phyloP scores from a whole-genome alignment of 2,329 filamentous ascomycete species.

The Colletotrichum salicis region DNA sequence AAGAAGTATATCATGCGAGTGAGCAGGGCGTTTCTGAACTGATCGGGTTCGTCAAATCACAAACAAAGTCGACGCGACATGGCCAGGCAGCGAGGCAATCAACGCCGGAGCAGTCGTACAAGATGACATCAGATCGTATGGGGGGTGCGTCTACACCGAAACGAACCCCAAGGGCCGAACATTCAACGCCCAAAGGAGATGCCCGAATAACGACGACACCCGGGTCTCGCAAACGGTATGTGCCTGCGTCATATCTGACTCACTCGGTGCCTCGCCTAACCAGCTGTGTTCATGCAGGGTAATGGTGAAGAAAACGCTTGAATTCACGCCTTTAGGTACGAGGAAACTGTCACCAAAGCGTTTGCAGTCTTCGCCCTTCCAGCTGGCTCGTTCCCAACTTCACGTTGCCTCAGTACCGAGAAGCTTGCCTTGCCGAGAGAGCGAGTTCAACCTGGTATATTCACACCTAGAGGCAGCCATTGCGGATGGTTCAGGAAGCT shows the following conservation, averaged over 20 bases:
- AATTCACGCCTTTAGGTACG: constrained; percentile 95
- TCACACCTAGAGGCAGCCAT: constrained; percentile 95
- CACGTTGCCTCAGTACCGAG: constrained; percentile 94
- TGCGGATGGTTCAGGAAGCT: constrained; percentile 90
- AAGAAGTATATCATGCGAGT: constrained; percentile 79
- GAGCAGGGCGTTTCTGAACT: constrained; percentile 73
- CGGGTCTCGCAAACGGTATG: constrained; percentile 65
- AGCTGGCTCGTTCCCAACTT: constrained; percentile 85
- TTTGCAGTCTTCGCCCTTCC: constrained; percentile 86
- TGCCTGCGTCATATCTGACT: neutral
- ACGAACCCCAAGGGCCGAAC: constrained; percentile 35
- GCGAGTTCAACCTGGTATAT: constrained; percentile 92
- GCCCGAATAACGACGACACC: constrained; percentile 42
- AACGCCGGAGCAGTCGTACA: constrained; percentile 44
- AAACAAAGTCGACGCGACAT: constrained; percentile 78
- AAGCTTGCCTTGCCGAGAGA: constrained; percentile 89
- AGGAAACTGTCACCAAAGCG: constrained; percentile 81
- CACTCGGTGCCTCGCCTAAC: neutral
- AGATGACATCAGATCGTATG: constrained; percentile 42
- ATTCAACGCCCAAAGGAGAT: constrained; percentile 26
- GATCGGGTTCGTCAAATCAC: constrained; percentile 73
- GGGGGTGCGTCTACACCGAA: constrained; percentile 37
- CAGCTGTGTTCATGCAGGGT: constrained; percentile 54
- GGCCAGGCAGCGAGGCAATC: constrained; percentile 41
- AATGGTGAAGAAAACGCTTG: constrained; percentile 85